Percentiles rank a stretch among this genome's conserved stretches.
These are phyloP conservation scores for Elsinoe arachidis DNA, from an alignment of 2,329 filamentous ascomycete species.

Conservation along the genomic window DNA sequence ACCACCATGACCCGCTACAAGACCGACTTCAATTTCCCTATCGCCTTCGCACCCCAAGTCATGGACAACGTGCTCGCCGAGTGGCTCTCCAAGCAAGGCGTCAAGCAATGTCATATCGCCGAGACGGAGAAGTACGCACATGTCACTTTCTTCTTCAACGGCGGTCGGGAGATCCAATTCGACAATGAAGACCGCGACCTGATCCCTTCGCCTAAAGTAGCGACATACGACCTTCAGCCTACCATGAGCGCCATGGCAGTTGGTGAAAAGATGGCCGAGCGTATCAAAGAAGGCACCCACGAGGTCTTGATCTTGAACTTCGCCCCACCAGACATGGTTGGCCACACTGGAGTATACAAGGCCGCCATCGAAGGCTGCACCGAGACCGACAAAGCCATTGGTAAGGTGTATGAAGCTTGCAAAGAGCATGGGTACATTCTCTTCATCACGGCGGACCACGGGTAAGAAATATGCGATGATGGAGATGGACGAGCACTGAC, in stretches of 20 bases:
- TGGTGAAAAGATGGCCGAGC: slow-evolving; percentile 80
- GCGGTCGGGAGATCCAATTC: slow-evolving; percentile 94
- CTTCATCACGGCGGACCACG: slow-evolving; percentile 94
- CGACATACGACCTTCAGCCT: slow-evolving; percentile 89
- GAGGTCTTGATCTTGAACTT: slow-evolving; percentile 99
- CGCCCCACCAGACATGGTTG: slow-evolving; percentile 97
- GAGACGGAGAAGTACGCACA: slow-evolving; percentile 99
- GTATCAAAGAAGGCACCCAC: slow-evolving; percentile 74
- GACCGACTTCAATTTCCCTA: slow-evolving; percentile 79
- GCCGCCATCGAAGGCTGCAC: slow-evolving; percentile 77
- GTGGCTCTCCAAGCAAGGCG: slow-evolving; percentile 80
- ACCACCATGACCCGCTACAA: slow-evolving; percentile 99
- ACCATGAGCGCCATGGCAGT: slow-evolving; percentile 93
- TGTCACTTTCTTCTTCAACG: slow-evolving; percentile 99
- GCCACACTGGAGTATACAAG: slow-evolving; percentile 95
- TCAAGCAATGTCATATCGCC: slow-evolving; percentile 91
- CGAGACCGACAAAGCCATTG: slow-evolving; percentile 89
- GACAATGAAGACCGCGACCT: slow-evolving; percentile 85
- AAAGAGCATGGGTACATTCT: slow-evolving; percentile 88
- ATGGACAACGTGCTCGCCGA: slow-evolving; percentile 99
- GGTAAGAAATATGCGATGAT: slow-evolving; percentile 41
- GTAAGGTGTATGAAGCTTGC: slow-evolving; percentile 84
- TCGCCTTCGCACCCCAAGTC: slow-evolving; percentile 87
- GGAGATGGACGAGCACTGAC: slow-evolving; percentile 16
- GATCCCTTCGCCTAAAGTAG: slow-evolving; percentile 87